Evolutionary conservation across 1,139 yeast species (phyloP).

Genomic region (Magnusiomyces paraingens): DNA sequence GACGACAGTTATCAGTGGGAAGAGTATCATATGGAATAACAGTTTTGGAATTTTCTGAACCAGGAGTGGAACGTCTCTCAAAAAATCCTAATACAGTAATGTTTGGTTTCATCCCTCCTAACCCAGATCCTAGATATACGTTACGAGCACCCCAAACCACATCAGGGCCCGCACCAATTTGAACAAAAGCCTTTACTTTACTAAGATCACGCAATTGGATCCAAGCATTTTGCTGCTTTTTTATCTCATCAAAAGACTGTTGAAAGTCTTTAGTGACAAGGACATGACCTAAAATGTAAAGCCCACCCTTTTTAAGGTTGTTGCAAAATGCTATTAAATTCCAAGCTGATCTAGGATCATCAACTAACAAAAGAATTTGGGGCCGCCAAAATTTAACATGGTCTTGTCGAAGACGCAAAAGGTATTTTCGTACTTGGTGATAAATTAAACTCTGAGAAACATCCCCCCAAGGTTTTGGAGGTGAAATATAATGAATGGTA

Average conservation of each 20-base stretch:
- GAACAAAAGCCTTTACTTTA: conserved; percentile 86
- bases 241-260: conserved; percentile 57
- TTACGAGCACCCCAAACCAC: conserved; percentile 96
- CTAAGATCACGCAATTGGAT: conserved; percentile 67
- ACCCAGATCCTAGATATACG: conserved; percentile 83
- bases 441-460: conserved; percentile 90
- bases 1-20: conserved; percentile 78
- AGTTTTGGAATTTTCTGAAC: conserved; percentile 11
- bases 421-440: conserved; percentile 90
- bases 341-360: conserved; percentile 89
- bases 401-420: conserved; percentile 73
- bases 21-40: conserved; percentile 33
- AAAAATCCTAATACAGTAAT: conserved; percentile 52
- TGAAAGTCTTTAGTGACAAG: conserved; percentile 52
- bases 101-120: conserved; percentile 97
- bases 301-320: conserved; percentile 88
- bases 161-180: conserved; percentile 79
- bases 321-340: conserved; percentile 89
- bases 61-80: conserved; percentile 1
- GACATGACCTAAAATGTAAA: conserved; percentile 89
- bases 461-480: conserved; percentile 97
- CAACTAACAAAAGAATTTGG: conserved; percentile 78
- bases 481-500: conserved; percentile 79
- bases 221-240: conserved; percentile 77
- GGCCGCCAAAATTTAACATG: conserved; percentile 98